Evolutionary conservation across 208 protist genomes (phyloP).

Genomic region (Angomonas ambiguus): DNA sequence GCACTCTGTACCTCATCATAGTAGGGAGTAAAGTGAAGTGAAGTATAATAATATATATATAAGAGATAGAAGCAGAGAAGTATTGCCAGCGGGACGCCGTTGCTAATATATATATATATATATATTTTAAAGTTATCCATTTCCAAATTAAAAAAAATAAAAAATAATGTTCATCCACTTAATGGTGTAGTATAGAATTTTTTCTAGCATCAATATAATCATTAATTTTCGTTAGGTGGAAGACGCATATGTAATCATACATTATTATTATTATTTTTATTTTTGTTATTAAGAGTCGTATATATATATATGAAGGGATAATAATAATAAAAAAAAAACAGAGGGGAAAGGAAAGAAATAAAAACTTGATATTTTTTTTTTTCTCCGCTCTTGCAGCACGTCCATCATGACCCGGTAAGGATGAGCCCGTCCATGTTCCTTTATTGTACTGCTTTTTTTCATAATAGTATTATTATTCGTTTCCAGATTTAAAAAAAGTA

Average conservation of each 20-base stretch:
- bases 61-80: too few relatives aligned
- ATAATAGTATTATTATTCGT: constrained; percentile 3
- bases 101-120: too few relatives aligned
- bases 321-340: constrained; percentile 10
- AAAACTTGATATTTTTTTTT: background rate
- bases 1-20: constrained; percentile 2
- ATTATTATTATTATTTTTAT: constrained; percentile 14
- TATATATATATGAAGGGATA: constrained; percentile 1
- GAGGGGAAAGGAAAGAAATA: constrained; percentile 3
- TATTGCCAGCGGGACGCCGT: too few relatives aligned
- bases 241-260: background rate
- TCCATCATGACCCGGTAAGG: constrained; percentile 7
- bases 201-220: constrained; percentile 10
- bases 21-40: too few relatives aligned
- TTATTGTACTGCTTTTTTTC: constrained; percentile 7
- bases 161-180: background rate
- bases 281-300: constrained; percentile 9
- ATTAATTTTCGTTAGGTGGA: constrained; percentile 7
- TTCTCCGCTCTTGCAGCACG: background rate
- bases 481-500: background rate
- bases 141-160: background rate
- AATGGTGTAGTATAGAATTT: constrained; percentile 3
- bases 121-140: too few relatives aligned
- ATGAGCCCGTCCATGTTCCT: background rate
- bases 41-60: too few relatives aligned